Evolutionary conservation across 1,284 basidiomycete species (phyloP), one percentile per base, ranked within the genome.

Genomic region (Apiotrichum veenhuisii): DNA sequence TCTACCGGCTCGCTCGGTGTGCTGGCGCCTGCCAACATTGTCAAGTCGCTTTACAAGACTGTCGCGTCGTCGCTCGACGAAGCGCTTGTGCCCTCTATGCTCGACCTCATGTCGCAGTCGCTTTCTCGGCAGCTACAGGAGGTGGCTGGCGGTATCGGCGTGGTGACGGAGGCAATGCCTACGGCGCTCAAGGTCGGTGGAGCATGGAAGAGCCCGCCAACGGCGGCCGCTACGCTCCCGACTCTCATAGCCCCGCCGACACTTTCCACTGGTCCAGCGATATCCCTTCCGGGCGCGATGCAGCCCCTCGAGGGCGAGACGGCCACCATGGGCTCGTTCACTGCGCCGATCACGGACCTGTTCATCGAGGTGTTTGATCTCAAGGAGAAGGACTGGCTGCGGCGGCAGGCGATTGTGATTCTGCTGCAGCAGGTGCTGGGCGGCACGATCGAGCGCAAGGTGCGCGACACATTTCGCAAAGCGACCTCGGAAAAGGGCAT

Each of bases 381-480:
- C 25, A 87, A 96, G 76, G 91, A 91, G 79, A 88, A 90, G 74
- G 90, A 94, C 68, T 98, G 95, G 95, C 80, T 98, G 33, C 82
- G 94, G 50, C 82, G 91, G n/a, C 94, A 97, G 74, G 94, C 95
- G 1, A 91, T 97, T 64, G 89, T 97, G 15, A 91, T 98, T 55
- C 91, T 98, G 58, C 78, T 98, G 47, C 95, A 98, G 74, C 94
- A 98, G 71, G 85, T 97, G 5, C 81, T 98, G 5, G 95, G 94
- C 8, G 89, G 89, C 12, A 98, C 95, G 0, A 92, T 98, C 63
- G 95, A 98, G 76, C 81, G 91, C 92, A 55, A 65, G 82, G 72
- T 95, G 50, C 86, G 90, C 23, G 92, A 95, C 59, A 85, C 83
- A 11, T 77, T 88, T 52, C 85, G 83, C 55, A 74, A 80, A 9